These are phyloP conservation scores for Saturnispora sanitii DNA, from an alignment of 805 yeast species.

Conservation along the genomic window DNA sequence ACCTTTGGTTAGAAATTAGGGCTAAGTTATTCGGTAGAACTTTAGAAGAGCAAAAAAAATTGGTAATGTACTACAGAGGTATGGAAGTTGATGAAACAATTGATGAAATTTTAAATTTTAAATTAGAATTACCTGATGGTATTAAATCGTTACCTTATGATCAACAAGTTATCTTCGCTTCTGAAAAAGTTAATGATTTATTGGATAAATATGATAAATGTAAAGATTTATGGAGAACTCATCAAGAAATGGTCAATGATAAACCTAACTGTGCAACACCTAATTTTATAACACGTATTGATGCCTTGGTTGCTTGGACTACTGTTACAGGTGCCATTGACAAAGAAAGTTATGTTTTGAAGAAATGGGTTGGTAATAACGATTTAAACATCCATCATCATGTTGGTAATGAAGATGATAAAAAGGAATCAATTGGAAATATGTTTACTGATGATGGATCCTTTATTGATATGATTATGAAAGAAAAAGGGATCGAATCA, in stretches of 20 bases:
- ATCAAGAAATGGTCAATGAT: slow-evolving; percentile 67
- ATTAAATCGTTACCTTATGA: slow-evolving; percentile 12
- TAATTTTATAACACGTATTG: slow-evolving; percentile 55
- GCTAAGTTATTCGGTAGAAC: slow-evolving; percentile 77
- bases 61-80: slow-evolving; percentile 59
- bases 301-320: slow-evolving; percentile 78
- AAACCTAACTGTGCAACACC: slow-evolving; percentile 60
- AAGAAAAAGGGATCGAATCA: slow-evolving; percentile 65
- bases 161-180: slow-evolving; percentile 28
- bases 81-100: slow-evolving; percentile 57
- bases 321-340: slow-evolving; percentile 62
- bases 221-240: slow-evolving; percentile 70
- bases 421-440: background rate
- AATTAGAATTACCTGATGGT: slow-evolving; percentile 35
- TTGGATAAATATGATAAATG: slow-evolving; percentile 55
- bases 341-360: slow-evolving; percentile 49
- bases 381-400: slow-evolving; percentile 49
- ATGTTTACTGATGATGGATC: slow-evolving; percentile 56
- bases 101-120: slow-evolving; percentile 58
- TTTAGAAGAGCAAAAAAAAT: slow-evolving; percentile 64
- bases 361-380: slow-evolving; percentile 77
- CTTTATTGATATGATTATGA: slow-evolving; percentile 74
- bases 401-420: background rate
- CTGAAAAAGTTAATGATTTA: slow-evolving; percentile 43
- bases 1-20: slow-evolving; percentile 78